phyloP scores from a whole-genome alignment of 1,284 basidiomycete genomes.

The Leccinum ponderosum region DNA sequence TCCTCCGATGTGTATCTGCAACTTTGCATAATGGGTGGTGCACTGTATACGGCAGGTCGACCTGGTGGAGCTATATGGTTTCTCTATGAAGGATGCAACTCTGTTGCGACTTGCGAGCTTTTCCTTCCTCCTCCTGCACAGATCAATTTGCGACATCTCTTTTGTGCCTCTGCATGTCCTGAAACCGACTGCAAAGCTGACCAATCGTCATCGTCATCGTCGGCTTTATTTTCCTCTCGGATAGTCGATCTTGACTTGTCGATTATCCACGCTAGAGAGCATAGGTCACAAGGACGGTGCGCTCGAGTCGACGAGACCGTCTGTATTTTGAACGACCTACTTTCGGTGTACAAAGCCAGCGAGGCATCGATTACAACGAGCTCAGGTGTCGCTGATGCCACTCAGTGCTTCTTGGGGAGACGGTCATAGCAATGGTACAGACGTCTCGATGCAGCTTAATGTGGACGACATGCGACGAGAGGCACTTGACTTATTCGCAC shows the following conservation, averaged over 20 bases:
- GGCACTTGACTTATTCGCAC: constrained; percentile 41
- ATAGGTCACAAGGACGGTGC: constrained; percentile 58
- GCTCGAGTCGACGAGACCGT: constrained; percentile 34
- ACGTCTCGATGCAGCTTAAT: constrained; percentile 21
- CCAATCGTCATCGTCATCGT: too few species aligned
- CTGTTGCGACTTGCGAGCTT: too few species aligned
- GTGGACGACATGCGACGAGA: constrained; percentile 43
- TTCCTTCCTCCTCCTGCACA: too few species aligned
- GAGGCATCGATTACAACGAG: constrained; percentile 53
- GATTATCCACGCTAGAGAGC: too few species aligned
- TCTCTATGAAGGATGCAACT: too few species aligned
- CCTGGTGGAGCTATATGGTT: too few species aligned
- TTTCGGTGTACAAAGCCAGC: constrained; percentile 48
- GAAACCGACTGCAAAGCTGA: background rate
- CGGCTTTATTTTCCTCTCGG: too few species aligned
- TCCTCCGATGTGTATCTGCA: too few species aligned
- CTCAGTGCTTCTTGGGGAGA: constrained; percentile 56
- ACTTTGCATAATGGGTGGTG: too few species aligned
- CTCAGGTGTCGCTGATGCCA: constrained; percentile 50
- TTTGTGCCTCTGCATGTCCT: background rate
- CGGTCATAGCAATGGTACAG: constrained; percentile 19
- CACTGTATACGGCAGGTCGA: too few species aligned
- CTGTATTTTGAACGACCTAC: constrained; percentile 47
- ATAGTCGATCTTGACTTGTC: too few species aligned
- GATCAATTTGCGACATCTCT: too few species aligned